Percentiles rank a stretch among this genome's conserved stretches.
phyloP scores from a whole-genome alignment of 2,329 filamentous ascomycete genomes.

The Fusarium algeriense region DNA sequence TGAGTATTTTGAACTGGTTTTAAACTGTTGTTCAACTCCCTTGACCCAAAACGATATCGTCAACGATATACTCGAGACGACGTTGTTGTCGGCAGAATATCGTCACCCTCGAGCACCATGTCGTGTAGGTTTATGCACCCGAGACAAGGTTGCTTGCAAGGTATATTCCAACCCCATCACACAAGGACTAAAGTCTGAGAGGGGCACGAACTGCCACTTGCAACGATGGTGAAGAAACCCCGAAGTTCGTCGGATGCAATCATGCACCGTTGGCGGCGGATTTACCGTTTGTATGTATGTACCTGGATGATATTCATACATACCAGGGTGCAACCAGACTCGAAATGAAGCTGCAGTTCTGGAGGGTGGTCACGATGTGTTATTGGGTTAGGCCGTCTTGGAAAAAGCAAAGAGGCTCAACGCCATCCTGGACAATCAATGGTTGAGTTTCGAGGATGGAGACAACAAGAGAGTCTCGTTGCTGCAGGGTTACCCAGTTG shows the following conservation, averaged over 20 bases:
- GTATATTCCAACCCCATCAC: slow-evolving; percentile 26
- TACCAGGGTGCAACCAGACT: slow-evolving; percentile 7
- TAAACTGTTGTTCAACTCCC: background rate
- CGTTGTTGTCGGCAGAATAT: slow-evolving; percentile 17
- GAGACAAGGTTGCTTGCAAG: slow-evolving; percentile 31
- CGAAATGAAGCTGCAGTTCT: slow-evolving; percentile 24
- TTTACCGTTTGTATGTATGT: background rate
- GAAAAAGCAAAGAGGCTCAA: slow-evolving; percentile 39
- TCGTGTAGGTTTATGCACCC: slow-evolving; percentile 8
- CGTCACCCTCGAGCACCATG: slow-evolving; percentile 11
- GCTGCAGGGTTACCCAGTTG: slow-evolving; percentile 2
- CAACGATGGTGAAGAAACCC: slow-evolving; percentile 33
- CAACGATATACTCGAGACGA: slow-evolving; percentile 17
- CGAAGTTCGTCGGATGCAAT: slow-evolving; percentile 32
- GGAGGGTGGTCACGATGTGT: slow-evolving; percentile 19
- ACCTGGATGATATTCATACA: background rate
- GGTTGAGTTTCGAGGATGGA: slow-evolving; percentile 3
- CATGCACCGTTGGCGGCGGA: background rate
- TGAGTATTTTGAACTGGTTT: background rate
- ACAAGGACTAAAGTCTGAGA: slow-evolving; percentile 12
- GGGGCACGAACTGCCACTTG: slow-evolving; percentile 27
- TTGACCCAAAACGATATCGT: slow-evolving; percentile 4
- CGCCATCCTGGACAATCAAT: slow-evolving; percentile 1
- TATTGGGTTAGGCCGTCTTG: slow-evolving; percentile 24
- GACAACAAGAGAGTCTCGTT: background rate